Evolutionary conservation across 176 grass and related monocot species (phyloP), one percentile per base, ranked within the genome.

Genomic region (Puya raimondii): DNA sequence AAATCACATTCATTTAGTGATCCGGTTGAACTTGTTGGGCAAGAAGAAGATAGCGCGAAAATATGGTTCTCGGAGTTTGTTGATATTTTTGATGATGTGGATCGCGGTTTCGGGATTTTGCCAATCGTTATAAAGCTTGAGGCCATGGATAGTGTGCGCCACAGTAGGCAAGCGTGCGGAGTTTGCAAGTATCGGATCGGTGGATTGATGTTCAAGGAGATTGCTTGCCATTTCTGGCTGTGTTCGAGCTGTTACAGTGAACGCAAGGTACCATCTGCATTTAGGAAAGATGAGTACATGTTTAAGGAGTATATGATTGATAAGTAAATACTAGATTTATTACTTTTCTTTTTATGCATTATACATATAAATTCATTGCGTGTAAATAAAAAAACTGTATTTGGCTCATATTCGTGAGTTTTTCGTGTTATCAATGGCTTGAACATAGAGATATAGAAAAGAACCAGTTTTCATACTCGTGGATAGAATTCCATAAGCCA

Each of bases 121-220:
- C 11, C 11, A 33, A 66, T 27, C 47, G 11, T 66, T 7, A 10
- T 42, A 47, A 66, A 66, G 26, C 64, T 66, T 1, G 64, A 66
- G 64, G 11, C 25, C 47, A 7, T 23, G 27, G 64, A 66, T 7
- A 65, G 12, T 6, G 64, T 8, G 4, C 25, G 14, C 64, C 12
- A n/a, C 8, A 29, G 23, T 27, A 66, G 64, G 27, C 16, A 66
- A 14, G 15, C 64, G 1, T 66, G 64, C 27, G 12, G 25, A 6
- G 25, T 66, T 66, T 66, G 64, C 64, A 11, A 33, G 26, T 66
- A 66, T 33, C 64, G 27, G 27, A 66, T 66, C 64, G 47, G 9
- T 13, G 64, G 64, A 16, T 42, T 66, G 64, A 66, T 66, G 64
- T 66, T 66, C 16, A 47, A 66, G 47, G 64, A 66, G 64, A 66